These are phyloP conservation scores for Triadica sebifera DNA, from an alignment of 345 rosid genomes.

Conservation along the genomic window DNA sequence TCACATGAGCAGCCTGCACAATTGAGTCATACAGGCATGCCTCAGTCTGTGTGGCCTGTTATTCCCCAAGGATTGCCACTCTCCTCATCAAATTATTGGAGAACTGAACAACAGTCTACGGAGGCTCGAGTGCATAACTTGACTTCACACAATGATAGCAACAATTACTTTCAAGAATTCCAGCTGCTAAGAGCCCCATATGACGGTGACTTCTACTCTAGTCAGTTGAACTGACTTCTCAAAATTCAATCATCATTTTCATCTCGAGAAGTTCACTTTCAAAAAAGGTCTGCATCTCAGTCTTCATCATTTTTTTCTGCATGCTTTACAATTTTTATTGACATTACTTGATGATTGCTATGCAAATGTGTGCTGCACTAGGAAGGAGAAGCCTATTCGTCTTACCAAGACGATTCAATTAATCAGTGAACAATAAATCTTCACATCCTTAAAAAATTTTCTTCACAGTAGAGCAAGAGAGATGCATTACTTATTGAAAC, in stretches of 20 bases:
- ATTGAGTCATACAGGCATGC: constrained; percentile 21
- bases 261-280: neutral
- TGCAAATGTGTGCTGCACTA: no score
- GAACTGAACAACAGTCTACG: constrained; percentile 29
- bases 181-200: constrained; percentile 36
- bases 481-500: no score
- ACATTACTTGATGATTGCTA: no score
- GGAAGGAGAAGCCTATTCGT: no score
- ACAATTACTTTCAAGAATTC: constrained; percentile 41
- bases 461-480: no score
- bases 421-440: no score
- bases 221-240: constrained; percentile 39
- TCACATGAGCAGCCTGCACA: constrained; percentile 37
- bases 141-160: constrained; percentile 25
- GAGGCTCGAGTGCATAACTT: constrained; percentile 28
- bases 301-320: neutral
- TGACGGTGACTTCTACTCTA: constrained; percentile 41
- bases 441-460: no score
- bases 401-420: no score
- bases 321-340: neutral
- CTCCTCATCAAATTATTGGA: constrained; percentile 42
- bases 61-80: constrained; percentile 28
- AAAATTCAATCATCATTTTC: neutral
- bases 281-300: constrained; percentile 6
- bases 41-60: constrained; percentile 29